These are phyloP conservation scores for Mucor sp. DNA, from an alignment of 371 early-diverging fungal genomes.

Conservation along the genomic window DNA sequence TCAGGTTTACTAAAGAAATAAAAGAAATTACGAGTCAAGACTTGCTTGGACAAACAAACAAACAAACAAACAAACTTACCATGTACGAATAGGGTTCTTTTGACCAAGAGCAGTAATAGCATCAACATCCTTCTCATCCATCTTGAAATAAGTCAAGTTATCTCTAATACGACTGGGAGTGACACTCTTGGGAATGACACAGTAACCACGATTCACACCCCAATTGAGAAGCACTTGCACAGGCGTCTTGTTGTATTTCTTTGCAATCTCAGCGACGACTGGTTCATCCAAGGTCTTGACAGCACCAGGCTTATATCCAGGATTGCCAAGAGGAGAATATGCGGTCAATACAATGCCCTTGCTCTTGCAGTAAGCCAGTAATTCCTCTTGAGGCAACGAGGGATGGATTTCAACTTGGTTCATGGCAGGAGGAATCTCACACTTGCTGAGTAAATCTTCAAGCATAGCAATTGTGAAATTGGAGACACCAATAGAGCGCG, in stretches of 20 bases:
- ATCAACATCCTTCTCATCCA: conserved; percentile 36
- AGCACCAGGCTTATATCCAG: conserved; percentile 26
- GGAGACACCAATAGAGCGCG: conserved; percentile 66
- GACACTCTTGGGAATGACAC: conserved; percentile 63
- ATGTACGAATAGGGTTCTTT: conserved; percentile 22
- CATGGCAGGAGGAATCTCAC: conserved; percentile 79
- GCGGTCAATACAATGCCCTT: conserved; percentile 46
- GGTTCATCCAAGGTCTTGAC: conserved; percentile 30
- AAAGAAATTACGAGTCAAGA: no score
- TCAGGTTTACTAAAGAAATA: conserved; percentile 7
- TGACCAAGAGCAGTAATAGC: conserved; percentile 36
- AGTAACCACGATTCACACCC: conserved; percentile 70
- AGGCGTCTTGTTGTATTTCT: conserved; percentile 66
- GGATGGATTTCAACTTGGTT: conserved; percentile 80
- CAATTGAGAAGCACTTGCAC: conserved; percentile 80
- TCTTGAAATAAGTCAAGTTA: conserved; percentile 40
- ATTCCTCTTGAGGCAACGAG: conserved; percentile 40
- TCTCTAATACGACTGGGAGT: conserved; percentile 48
- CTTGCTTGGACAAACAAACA: no score
- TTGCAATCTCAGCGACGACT: conserved; percentile 54
- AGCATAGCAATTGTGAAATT: conserved; percentile 71
- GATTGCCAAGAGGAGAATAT: conserved; percentile 49
- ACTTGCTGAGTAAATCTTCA: conserved; percentile 63
- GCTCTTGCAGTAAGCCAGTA: conserved; percentile 38
- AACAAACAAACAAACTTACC: conserved; percentile 12